Evolutionary conservation across 345 rosid genomes (phyloP).

Genomic region (Populus euphratica): DNA sequence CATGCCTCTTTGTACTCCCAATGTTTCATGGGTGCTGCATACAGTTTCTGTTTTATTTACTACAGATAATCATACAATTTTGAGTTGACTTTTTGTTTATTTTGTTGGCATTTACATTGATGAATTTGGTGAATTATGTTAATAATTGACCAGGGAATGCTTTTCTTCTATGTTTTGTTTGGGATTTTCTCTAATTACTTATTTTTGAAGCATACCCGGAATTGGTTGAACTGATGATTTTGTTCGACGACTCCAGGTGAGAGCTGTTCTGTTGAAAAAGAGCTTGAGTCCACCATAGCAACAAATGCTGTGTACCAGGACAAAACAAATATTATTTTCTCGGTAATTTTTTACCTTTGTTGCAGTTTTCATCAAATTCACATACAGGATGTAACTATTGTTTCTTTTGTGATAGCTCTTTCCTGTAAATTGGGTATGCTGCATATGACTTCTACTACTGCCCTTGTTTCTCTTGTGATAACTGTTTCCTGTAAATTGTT

Average conservation of each 20-base stretch:
- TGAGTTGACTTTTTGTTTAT: not conserved
- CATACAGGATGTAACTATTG: not conserved
- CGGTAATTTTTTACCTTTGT: conserved; percentile 44
- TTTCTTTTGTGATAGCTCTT: no score
- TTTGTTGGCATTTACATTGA: not conserved
- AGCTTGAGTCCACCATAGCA: conserved; percentile 56
- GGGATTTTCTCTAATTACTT: conserved; percentile 4
- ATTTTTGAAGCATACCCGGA: not conserved
- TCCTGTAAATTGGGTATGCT: no score
- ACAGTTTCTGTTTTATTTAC: not conserved
- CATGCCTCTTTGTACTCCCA: not conserved
- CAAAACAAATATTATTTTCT: conserved; percentile 94
- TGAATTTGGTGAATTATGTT: not conserved
- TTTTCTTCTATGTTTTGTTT: conserved; percentile 2
- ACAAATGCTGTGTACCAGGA: conserved; percentile 98
- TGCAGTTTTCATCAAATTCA: not conserved
- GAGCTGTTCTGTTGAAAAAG: conserved; percentile 95
- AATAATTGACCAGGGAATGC: not conserved
- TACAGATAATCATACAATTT: not conserved
- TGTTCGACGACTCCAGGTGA: conserved; percentile 60
- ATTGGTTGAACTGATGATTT: conserved; percentile 17
- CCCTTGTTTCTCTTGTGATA: no score
- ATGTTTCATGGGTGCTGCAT: not conserved
- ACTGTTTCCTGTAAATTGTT: no score
- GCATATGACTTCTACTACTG: no score